Conservation (phyloP, 2,329 filamentous ascomycete genomes). For the Tolypocladium cylindrosporum region DNA sequence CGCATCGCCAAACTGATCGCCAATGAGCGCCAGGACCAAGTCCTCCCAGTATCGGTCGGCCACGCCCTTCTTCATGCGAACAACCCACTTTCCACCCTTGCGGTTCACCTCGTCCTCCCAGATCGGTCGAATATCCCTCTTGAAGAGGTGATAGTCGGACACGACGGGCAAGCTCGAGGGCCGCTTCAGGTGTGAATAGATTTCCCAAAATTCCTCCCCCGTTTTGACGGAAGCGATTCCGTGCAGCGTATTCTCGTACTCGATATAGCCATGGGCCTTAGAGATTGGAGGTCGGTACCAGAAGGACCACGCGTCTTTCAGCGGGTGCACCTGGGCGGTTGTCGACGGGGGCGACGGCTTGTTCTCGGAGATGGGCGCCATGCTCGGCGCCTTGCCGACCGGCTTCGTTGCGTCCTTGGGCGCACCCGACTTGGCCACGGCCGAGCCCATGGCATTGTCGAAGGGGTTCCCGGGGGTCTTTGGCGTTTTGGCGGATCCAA, state of each 20-base stretch:
- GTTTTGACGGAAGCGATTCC: constrained; percentile 73
- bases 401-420: constrained; percentile 21
- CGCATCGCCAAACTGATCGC: constrained; percentile 88
- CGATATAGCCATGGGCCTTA: constrained; percentile 76
- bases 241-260: constrained; percentile 95
- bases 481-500: constrained; percentile 72
- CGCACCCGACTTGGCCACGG: constrained; percentile 18
- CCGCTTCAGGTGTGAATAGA: constrained; percentile 82
- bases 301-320: constrained; percentile 88
- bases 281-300: constrained; percentile 96
- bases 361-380: constrained; percentile 37
- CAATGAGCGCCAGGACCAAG: constrained; percentile 78
- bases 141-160: constrained; percentile 97
- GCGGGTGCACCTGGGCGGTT: constrained; percentile 36
- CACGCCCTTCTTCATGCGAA: constrained; percentile 93
- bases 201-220: constrained; percentile 82
- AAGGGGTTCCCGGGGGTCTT: constrained; percentile 76
- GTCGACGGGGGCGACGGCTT: constrained; percentile 22
- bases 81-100: constrained; percentile 93
- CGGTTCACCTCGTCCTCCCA: constrained; percentile 99
- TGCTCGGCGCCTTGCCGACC: constrained; percentile 20
- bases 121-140: constrained; percentile 88
- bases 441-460: constrained; percentile 56
- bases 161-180: constrained; percentile 83
- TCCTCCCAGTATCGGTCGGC: constrained; percentile 97